Percentiles rank a stretch among this genome's conserved stretches.
phyloP scores from a whole-genome alignment of 768 basidiomycete species.

The Boletus tylopilopsis region DNA sequence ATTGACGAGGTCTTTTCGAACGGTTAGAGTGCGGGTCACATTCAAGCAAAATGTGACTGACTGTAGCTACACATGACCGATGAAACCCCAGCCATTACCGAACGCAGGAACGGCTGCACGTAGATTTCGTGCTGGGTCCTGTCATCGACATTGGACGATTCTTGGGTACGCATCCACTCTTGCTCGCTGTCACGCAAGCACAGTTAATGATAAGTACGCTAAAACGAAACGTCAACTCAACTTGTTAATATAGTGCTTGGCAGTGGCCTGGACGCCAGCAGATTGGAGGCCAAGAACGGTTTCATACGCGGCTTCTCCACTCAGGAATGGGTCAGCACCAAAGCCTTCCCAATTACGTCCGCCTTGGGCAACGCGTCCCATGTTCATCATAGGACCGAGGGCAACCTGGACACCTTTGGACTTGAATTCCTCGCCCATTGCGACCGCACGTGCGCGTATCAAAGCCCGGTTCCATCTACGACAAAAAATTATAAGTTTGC shows the following conservation, averaged over 20 bases:
- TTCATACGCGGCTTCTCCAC: constrained; percentile 73
- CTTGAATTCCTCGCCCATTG: constrained; percentile 79
- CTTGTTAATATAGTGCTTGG: constrained; percentile 80
- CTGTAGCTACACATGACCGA: constrained; percentile 67
- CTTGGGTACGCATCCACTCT: constrained; percentile 32
- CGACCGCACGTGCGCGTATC: constrained; percentile 70
- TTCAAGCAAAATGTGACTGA: background rate
- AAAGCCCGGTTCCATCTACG: constrained; percentile 70
- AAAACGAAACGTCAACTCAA: constrained; percentile 31
- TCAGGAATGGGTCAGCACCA: constrained; percentile 82
- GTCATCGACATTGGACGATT: constrained; percentile 39
- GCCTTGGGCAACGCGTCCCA: constrained; percentile 72
- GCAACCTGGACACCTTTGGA: constrained; percentile 83
- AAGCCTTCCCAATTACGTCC: constrained; percentile 97
- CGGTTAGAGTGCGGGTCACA: background rate
- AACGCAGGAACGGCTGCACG: constrained; percentile 51
- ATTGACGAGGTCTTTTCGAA: constrained; percentile 46
- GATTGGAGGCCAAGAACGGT: constrained; percentile 81
- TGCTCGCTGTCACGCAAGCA: constrained; percentile 28
- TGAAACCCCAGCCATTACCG: constrained; percentile 62
- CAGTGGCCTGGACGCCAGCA: constrained; percentile 82
- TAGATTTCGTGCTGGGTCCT: constrained; percentile 55
- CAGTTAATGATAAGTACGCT: background rate
- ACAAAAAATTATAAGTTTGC: background rate
- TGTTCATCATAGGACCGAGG: constrained; percentile 83